phyloP scores from a whole-genome alignment of 2,329 filamentous ascomycete genomes.

The Graphilbum fragrans region DNA sequence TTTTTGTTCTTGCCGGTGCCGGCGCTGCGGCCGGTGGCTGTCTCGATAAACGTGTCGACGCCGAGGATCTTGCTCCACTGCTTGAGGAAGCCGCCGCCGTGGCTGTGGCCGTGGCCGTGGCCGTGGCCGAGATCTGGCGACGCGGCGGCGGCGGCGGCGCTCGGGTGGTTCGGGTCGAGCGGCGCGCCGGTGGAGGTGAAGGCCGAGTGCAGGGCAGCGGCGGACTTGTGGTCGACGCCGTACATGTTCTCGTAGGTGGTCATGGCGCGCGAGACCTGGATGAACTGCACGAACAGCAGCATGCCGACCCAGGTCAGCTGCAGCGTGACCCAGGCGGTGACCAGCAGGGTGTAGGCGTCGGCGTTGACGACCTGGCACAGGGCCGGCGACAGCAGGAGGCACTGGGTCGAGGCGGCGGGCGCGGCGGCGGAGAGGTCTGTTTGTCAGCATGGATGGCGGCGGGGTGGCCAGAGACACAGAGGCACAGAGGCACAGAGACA shows the following conservation, averaged over 20 bases:
- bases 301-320: constrained; percentile 96
- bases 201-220: constrained; percentile 51
- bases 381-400: constrained; percentile 62
- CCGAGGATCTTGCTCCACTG: constrained; percentile 79
- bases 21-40: constrained; percentile 72
- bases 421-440: constrained; percentile 52
- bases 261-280: constrained; percentile 84
- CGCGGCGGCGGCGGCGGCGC: constrained; percentile 12
- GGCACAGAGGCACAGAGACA: not conserved
- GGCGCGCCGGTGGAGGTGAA: constrained; percentile 69
- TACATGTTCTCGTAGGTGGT: constrained; percentile 98
- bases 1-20: constrained; percentile 42
- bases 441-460: constrained; percentile 14
- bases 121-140: constrained; percentile 18
- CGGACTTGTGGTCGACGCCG: constrained; percentile 51
- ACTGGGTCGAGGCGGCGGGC: constrained; percentile 39
- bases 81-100: constrained; percentile 53
- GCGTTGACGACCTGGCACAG: constrained; percentile 68
- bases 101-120: constrained; percentile 24
- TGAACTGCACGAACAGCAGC: constrained; percentile 85
- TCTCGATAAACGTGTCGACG: constrained; percentile 87
- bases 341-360: constrained; percentile 72
- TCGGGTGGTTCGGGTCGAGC: constrained; percentile 53
- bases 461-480: not conserved
- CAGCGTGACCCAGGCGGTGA: constrained; percentile 66